A percentile compares a stretch with the other conserved stretches of the same genome.
Conservation (phyloP, 1,139 yeast genomes). For the Hemisphaericaspora lyxosophila region DNA sequence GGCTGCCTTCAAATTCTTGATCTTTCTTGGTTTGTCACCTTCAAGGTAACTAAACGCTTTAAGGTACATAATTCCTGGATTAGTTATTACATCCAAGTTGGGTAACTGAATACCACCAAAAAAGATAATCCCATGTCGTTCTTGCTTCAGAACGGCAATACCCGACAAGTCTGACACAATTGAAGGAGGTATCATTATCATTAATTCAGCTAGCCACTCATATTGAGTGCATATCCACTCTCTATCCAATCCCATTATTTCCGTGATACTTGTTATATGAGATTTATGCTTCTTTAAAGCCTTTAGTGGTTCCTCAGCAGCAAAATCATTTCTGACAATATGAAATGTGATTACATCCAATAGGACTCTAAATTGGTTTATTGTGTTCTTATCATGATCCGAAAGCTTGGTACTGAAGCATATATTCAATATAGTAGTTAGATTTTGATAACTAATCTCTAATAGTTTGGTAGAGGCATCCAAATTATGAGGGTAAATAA, state of each 20-base stretch:
- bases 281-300: conserved; percentile 65
- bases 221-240: conserved; percentile 48
- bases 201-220: conserved; percentile 59
- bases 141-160: conserved; percentile 10
- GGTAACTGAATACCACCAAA: conserved; percentile 37
- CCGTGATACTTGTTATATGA: conserved; percentile 51
- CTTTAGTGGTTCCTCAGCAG: conserved; percentile 56
- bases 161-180: conserved; percentile 32
- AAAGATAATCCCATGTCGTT: conserved; percentile 16
- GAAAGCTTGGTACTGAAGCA: conserved; percentile 18
- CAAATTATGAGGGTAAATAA: conserved; percentile 34
- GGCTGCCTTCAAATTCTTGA: conserved; percentile 34
- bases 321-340: conserved; percentile 60
- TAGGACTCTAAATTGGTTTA: conserved; percentile 40
- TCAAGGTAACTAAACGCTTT: conserved; percentile 20
- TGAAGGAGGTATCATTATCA: conserved; percentile 44
- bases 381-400: conserved; percentile 30
- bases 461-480: conserved; percentile 31
- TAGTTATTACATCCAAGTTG: conserved; percentile 26
- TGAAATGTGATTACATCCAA: conserved; percentile 65
- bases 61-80: conserved; percentile 30
- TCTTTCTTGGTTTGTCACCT: conserved; percentile 6
- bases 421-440: conserved; percentile 26
- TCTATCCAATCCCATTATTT: conserved; percentile 15
- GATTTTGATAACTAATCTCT: conserved; percentile 35